Conservation (phyloP, 2,329 filamentous ascomycete species). For the Penicillium hesseltinei region DNA sequence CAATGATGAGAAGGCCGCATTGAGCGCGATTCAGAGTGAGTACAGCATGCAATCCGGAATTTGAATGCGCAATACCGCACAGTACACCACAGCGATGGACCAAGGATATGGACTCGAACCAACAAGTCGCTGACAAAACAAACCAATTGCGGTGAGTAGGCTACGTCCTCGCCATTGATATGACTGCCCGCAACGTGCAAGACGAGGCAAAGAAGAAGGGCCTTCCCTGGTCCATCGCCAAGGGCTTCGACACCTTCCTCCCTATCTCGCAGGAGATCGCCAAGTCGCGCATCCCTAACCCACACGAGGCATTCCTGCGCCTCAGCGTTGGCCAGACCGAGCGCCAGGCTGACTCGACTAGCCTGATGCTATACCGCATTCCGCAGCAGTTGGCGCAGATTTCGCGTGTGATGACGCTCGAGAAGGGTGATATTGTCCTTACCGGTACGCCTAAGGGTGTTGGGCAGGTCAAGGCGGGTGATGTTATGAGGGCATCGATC, state of each 20-base stretch:
- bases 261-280: slow-evolving; percentile 79
- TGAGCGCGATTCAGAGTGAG: slow-evolving; percentile 77
- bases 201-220: slow-evolving; percentile 97
- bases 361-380: slow-evolving; percentile 89
- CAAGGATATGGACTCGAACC: neutral
- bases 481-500: slow-evolving; percentile 82
- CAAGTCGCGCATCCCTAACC: slow-evolving; percentile 77
- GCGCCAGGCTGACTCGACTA: slow-evolving; percentile 83
- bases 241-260: slow-evolving; percentile 97
- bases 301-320: slow-evolving; percentile 83
- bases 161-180: slow-evolving; percentile 90
- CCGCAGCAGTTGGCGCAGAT: slow-evolving; percentile 87
- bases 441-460: slow-evolving; percentile 99
- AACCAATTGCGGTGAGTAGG: slow-evolving; percentile 47
- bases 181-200: slow-evolving; percentile 94
- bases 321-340: slow-evolving; percentile 77
- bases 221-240: slow-evolving; percentile 91
- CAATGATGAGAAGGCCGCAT: slow-evolving; percentile 69
- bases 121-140: neutral
- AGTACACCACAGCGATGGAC: neutral
- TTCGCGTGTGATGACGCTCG: slow-evolving; percentile 88
- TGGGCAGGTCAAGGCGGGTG: slow-evolving; percentile 77
- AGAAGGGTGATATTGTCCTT: slow-evolving; percentile 86
- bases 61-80: neutral
- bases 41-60: neutral